These are phyloP conservation scores for Marasmius tenuissimus DNA, from an alignment of 1,284 basidiomycete genomes.

Conservation along the genomic window DNA sequence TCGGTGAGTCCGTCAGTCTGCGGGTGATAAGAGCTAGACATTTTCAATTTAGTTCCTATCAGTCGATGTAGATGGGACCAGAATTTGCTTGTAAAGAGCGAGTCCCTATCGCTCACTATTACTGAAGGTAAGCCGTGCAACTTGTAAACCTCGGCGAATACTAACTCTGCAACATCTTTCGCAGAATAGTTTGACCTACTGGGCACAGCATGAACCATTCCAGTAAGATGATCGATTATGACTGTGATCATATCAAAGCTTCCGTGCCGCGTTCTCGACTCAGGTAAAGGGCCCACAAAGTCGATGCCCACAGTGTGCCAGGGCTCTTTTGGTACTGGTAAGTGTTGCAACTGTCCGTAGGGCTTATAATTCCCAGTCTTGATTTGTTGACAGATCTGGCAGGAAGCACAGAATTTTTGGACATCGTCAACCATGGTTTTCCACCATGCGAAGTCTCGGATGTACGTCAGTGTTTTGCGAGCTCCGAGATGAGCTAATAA, in stretches of 20 bases:
- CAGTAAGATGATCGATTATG: conserved; percentile 33
- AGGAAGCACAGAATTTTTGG: conserved; percentile 22
- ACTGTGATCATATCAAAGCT: conserved; percentile 30
- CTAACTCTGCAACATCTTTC: conserved; percentile 21
- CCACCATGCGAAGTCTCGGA: conserved; percentile 29
- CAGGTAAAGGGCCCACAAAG: conserved; percentile 35
- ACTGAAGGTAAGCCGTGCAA: conserved; percentile 23
- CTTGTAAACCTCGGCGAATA: conserved; percentile 24
- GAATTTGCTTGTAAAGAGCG: conserved; percentile 21
- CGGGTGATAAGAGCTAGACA: conserved; percentile 25
- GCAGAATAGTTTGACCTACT: conserved; percentile 16
- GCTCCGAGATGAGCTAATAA: conserved; percentile 27
- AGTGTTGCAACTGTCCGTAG: conserved; percentile 22
- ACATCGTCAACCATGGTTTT: conserved; percentile 23
- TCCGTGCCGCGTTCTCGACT: conserved; percentile 24
- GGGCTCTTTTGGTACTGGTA: conserved; percentile 21
- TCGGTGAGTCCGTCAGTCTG: conserved; percentile 24
- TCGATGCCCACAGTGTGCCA: conserved; percentile 34
- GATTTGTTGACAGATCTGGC: conserved; percentile 21
- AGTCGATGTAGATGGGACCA: conserved; percentile 22
- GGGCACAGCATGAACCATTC: conserved; percentile 31
- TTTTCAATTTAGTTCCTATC: conserved; percentile 20
- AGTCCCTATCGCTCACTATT: conserved; percentile 22
- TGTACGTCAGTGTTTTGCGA: conserved; percentile 24
- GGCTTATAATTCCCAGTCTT: conserved; percentile 25